These are phyloP conservation scores for Lyophyllum semitale DNA, from an alignment of 768 basidiomycete genomes.

Conservation along the genomic window DNA sequence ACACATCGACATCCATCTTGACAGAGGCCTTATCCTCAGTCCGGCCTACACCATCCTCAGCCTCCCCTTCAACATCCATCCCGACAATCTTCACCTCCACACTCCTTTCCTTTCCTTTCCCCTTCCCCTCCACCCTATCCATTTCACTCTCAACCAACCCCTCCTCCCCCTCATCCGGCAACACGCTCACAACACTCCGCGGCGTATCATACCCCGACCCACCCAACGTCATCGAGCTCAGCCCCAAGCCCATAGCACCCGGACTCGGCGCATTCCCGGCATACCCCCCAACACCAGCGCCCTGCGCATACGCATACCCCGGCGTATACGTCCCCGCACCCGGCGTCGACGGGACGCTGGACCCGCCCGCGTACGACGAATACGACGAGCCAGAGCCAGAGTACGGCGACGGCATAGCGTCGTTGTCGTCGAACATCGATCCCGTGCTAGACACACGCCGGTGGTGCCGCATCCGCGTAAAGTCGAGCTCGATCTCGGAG, in stretches of 20 bases:
- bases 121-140: slow-evolving; percentile 2
- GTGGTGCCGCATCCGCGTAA: slow-evolving; percentile 11
- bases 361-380: slow-evolving; percentile 24
- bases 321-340: slow-evolving; percentile 26
- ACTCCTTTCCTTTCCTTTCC: slow-evolving; percentile 10
- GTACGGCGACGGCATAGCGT: slow-evolving; percentile 24
- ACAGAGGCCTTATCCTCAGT: slow-evolving; percentile 8
- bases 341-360: slow-evolving; percentile 38
- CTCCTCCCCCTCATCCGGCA: slow-evolving; percentile 20
- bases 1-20: slow-evolving; percentile 32
- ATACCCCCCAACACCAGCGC: slow-evolving; percentile 1
- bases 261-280: slow-evolving; percentile 24
- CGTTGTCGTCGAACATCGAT: slow-evolving; percentile 22
- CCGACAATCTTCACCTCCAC: slow-evolving; percentile 30
- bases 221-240: slow-evolving; percentile 17
- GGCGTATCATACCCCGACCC: slow-evolving; percentile 26
- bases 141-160: not conserved
- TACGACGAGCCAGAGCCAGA: slow-evolving; percentile 28
- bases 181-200: slow-evolving; percentile 18
- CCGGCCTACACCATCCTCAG: slow-evolving; percentile 5
- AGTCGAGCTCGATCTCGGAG: slow-evolving; percentile 12
- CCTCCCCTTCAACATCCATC: slow-evolving; percentile 17
- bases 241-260: slow-evolving; percentile 29
- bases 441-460: slow-evolving; percentile 14
- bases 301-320: slow-evolving; percentile 3